These are phyloP conservation scores for Lentinus tigrinus DNA, from an alignment of 768 basidiomycete genomes.

Conservation along the genomic window DNA sequence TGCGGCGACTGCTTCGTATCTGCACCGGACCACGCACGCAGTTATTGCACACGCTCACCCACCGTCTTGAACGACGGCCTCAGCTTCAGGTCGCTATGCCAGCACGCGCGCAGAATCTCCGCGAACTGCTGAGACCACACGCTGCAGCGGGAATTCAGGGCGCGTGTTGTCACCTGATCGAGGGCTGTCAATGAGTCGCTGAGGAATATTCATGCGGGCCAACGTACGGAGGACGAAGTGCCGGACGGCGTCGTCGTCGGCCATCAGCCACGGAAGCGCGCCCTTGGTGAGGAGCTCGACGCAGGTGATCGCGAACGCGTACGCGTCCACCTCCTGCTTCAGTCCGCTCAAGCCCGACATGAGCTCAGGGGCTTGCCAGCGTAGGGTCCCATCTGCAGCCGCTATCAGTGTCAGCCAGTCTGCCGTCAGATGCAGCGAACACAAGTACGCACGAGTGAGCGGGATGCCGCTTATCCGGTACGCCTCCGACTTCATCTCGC, in stretches of 20 bases:
- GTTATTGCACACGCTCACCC: slow-evolving; percentile 42
- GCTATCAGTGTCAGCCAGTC: background rate
- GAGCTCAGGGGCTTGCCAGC: slow-evolving; percentile 44
- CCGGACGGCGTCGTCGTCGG: slow-evolving; percentile 31
- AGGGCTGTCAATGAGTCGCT: background rate
- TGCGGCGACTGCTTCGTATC: slow-evolving; percentile 34
- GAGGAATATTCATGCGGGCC: too few species aligned
- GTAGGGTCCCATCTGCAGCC: slow-evolving; percentile 50
- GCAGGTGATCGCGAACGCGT: slow-evolving; percentile 40
- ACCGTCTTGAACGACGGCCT: slow-evolving; percentile 55
- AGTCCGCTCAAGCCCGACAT: slow-evolving; percentile 33
- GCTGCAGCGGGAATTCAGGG: slow-evolving; percentile 19
- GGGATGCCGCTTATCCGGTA: slow-evolving; percentile 54
- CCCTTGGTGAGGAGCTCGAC: slow-evolving; percentile 35
- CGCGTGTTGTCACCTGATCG: slow-evolving; percentile 22
- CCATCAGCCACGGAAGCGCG: slow-evolving; percentile 31
- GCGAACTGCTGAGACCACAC: slow-evolving; percentile 14
- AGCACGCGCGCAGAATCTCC: slow-evolving; percentile 56
- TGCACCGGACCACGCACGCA: slow-evolving; percentile 41
- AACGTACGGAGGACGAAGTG: slow-evolving; percentile 24
- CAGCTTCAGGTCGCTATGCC: slow-evolving; percentile 50
- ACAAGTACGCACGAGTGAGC: slow-evolving; percentile 26
- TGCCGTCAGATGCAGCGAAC: background rate
- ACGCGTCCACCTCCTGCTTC: slow-evolving; percentile 36
- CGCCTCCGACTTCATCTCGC: slow-evolving; percentile 73